Percentiles rank a stretch among this genome's conserved stretches.
phyloP scores from a whole-genome alignment of 331 rosid genomes.

The Quercus tomentella region DNA sequence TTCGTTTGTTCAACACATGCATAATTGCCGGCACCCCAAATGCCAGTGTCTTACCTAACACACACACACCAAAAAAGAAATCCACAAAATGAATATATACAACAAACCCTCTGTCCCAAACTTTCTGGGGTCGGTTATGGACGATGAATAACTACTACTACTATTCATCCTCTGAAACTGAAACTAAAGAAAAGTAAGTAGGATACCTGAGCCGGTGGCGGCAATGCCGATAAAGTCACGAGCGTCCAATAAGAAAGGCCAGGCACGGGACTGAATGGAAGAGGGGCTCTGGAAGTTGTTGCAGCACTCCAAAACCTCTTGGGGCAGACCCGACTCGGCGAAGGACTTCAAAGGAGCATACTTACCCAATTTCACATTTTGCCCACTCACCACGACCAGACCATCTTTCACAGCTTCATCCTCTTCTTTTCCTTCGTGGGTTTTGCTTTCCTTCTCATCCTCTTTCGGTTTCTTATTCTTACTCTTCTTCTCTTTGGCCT shows the following conservation, averaged over 20 bases:
- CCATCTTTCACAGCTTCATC: conserved; percentile 34
- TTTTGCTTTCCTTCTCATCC: conserved; percentile 7
- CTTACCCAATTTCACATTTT: conserved; percentile 41
- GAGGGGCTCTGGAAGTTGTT: conserved; percentile 74
- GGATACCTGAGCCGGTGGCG: conserved; percentile 88
- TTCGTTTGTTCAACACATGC: conserved; percentile 73
- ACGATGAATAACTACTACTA: too few species aligned
- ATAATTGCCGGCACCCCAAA: conserved; percentile 82
- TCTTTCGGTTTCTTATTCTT: neutral
- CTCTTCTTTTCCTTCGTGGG: conserved; percentile 16
- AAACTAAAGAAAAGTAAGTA: too few species aligned
- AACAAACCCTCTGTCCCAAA: too few species aligned
- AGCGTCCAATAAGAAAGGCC: conserved; percentile 88
- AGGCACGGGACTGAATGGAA: conserved; percentile 83
- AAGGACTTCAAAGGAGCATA: conserved; percentile 52
- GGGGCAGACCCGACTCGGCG: conserved; percentile 57
- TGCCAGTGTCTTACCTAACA: conserved; percentile 85
- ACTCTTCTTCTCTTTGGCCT: neutral
- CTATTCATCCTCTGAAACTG: too few species aligned
- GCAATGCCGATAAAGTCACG: conserved; percentile 98
- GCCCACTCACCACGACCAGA: conserved; percentile 61
- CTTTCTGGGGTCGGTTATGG: too few species aligned
- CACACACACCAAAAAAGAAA: neutral
- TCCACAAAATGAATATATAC: neutral
- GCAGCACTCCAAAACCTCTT: conserved; percentile 73